Evolutionary conservation across 345 rosid species (phyloP).

Genomic region (Gossypium stocksii): DNA sequence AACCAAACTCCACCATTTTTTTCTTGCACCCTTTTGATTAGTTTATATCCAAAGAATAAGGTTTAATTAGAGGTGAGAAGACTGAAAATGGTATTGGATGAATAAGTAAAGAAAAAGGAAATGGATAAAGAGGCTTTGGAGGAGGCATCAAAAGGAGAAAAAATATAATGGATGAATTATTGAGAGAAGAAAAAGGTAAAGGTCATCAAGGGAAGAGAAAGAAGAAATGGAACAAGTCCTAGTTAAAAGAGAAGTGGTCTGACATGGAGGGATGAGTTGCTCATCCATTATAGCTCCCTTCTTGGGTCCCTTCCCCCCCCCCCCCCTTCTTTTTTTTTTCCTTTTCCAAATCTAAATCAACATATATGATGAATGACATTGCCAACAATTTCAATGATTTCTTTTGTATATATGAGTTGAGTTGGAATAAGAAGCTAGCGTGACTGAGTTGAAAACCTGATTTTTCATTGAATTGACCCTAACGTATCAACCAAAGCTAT

Average conservation of each 20-base stretch:
- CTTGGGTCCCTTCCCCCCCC: slow-evolving; percentile 22
- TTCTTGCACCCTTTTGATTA: background rate
- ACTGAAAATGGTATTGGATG: slow-evolving; percentile 13
- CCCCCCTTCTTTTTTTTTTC: background rate
- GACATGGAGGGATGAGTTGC: slow-evolving; percentile 14
- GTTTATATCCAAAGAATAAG: background rate
- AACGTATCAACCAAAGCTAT: background rate
- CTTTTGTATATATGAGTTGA: too few species aligned
- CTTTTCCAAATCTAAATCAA: background rate
- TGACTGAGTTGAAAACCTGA: background rate
- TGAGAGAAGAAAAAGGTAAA: slow-evolving; percentile 35
- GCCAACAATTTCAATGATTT: too few species aligned
- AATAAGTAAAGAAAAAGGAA: slow-evolving; percentile 13
- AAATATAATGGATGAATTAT: slow-evolving; percentile 32
- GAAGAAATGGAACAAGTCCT: background rate
- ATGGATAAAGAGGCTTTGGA: slow-evolving; percentile 29
- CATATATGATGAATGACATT: too few species aligned
- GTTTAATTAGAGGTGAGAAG: background rate
- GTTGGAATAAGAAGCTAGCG: background rate
- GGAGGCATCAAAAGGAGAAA: slow-evolving; percentile 19
- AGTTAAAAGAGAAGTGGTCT: slow-evolving; percentile 21
- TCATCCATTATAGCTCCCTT: slow-evolving; percentile 10
- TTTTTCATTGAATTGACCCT: background rate
- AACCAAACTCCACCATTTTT: slow-evolving; percentile 36
- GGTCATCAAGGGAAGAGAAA: slow-evolving; percentile 6